Percentiles rank a stretch among this genome's conserved stretches.
phyloP scores from a whole-genome alignment of 495 filamentous ascomycete species.

The Halenospora varia region DNA sequence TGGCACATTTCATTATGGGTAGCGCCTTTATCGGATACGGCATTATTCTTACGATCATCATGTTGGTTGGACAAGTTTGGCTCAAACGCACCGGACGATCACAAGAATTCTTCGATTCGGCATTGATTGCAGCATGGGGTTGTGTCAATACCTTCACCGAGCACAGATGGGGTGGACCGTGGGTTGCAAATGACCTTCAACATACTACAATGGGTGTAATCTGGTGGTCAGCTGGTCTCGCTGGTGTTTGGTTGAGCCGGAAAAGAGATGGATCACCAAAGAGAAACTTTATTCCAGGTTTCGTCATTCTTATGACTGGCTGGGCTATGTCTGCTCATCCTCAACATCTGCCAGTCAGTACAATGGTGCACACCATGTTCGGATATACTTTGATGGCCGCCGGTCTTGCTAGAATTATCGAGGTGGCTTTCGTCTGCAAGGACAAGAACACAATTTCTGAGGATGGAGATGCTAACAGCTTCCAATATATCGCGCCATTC shows the following conservation, averaged over 20 bases:
- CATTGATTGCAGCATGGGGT: constrained; percentile 90
- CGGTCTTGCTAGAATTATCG: constrained; percentile 77
- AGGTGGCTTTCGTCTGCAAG: constrained; percentile 81
- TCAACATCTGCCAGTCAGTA: constrained; percentile 76
- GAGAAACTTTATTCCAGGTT: constrained; percentile 86
- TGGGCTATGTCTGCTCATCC: constrained; percentile 91
- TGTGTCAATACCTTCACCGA: constrained; percentile 98
- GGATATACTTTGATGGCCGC: constrained; percentile 95
- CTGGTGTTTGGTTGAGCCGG: constrained; percentile 88
- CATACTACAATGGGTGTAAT: constrained; percentile 97
- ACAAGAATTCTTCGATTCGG: constrained; percentile 95
- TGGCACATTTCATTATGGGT: constrained; percentile 98
- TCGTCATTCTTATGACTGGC: constrained; percentile 90
- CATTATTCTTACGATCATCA: constrained; percentile 77
- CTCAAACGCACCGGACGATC: constrained; percentile 77
- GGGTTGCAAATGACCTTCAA: constrained; percentile 95
- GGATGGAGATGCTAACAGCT: constrained; percentile 70
- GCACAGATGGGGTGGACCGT: constrained; percentile 84
- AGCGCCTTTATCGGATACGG: constrained; percentile 94
- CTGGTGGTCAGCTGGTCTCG: constrained; percentile 92
- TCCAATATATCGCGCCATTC: constrained; percentile 88
- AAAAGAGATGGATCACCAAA: constrained; percentile 79
- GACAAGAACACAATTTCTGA: constrained; percentile 58
- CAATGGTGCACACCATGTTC: constrained; percentile 87
- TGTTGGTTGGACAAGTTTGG: constrained; percentile 88